Conservation (phyloP, 148 eudicot species). For the Dianthus caryophyllus region DNA sequence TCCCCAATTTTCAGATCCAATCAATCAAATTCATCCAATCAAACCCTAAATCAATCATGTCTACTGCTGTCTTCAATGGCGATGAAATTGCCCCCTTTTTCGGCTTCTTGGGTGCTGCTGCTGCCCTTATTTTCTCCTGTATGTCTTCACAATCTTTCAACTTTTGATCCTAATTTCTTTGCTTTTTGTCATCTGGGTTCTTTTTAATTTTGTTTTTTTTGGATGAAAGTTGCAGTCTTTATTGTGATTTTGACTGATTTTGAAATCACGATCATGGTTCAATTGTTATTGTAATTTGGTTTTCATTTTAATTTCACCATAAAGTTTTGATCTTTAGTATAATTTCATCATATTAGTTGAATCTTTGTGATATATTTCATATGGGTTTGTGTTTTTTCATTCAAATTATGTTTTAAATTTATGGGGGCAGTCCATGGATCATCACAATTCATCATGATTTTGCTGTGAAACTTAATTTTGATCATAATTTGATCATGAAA, state of each 20-base stretch:
- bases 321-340: not conserved
- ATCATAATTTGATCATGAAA: too few relatives aligned
- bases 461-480: not conserved
- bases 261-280: not conserved
- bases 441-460: not conserved
- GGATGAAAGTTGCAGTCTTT: too few relatives aligned
- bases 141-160: not conserved
- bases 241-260: too few relatives aligned
- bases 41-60: conserved; percentile 20
- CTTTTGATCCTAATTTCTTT: not conserved
- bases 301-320: not conserved
- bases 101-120: conserved; percentile 81
- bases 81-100: conserved; percentile 83
- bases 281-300: not conserved
- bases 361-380: not conserved
- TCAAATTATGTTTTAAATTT: too few relatives aligned
- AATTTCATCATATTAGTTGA: not conserved
- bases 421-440: too few relatives aligned
- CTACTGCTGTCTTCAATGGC: conserved; percentile 53
- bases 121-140: conserved; percentile 80
- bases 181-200: not conserved
- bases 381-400: not conserved
- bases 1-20: too few relatives aligned
- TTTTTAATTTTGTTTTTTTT: not conserved
- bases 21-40: conserved; percentile 14